Percentiles rank a stretch among this genome's conserved stretches.
These are phyloP conservation scores for Puccinia polysora DNA, from an alignment of 1,284 basidiomycete genomes.

Conservation along the genomic window DNA sequence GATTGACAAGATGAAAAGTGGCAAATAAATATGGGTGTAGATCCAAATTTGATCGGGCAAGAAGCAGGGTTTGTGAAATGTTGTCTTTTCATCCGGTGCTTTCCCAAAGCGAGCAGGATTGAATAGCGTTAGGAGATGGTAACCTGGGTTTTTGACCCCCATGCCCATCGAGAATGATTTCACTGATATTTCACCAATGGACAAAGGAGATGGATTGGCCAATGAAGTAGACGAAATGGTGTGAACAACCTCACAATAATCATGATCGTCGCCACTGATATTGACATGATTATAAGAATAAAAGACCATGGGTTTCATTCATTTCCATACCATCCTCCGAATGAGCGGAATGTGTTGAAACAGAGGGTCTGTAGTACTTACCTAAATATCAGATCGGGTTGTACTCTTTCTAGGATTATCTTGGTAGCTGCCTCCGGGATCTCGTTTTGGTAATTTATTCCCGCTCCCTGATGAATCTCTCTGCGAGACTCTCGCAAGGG, in stretches of 20 bases:
- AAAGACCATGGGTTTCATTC: neutral
- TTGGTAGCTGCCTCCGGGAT: conserved; percentile 67
- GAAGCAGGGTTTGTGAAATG: conserved; percentile 62
- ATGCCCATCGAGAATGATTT: conserved; percentile 77
- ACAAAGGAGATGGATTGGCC: conserved; percentile 42
- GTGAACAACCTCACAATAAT: conserved; percentile 75
- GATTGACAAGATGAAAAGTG: conserved; percentile 57
- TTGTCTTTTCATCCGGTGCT: conserved; percentile 52
- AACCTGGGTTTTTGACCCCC: conserved; percentile 71
- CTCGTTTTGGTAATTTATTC: conserved; percentile 74
- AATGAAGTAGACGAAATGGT: conserved; percentile 46
- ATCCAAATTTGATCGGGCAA: conserved; percentile 66
- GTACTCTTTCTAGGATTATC: conserved; percentile 65
- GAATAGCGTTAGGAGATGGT: conserved; percentile 71
- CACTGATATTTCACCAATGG: conserved; percentile 68
- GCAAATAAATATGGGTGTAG: conserved; percentile 61
- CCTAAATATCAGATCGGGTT: conserved; percentile 69
- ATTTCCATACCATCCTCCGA: neutral
- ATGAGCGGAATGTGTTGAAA: neutral
- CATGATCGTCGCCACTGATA: conserved; percentile 82
- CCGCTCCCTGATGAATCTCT: conserved; percentile 67
- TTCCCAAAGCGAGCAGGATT: conserved; percentile 55
- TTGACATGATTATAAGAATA: too few species aligned
- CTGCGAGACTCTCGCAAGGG: conserved; percentile 64
- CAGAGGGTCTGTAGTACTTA: too few species aligned